Evolutionary conservation across 768 basidiomycete genomes (phyloP).

Genomic region (Russula emetica): DNA sequence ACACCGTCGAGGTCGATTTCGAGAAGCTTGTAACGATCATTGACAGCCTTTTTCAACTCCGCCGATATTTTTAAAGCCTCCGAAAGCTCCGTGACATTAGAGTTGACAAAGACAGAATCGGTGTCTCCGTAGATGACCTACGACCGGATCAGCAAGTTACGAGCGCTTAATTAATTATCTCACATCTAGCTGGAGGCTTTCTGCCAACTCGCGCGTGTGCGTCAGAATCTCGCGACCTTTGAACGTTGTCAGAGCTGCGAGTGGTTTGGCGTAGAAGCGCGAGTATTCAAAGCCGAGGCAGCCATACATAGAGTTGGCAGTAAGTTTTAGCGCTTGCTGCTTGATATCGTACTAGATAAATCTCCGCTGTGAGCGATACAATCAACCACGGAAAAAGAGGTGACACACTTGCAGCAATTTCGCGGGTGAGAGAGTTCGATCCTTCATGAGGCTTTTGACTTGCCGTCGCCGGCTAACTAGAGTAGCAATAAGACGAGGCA

Average conservation of each 20-base stretch:
- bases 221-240: slow-evolving; percentile 97
- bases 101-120: slow-evolving; percentile 98
- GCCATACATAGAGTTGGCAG: slow-evolving; percentile 99
- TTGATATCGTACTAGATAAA: slow-evolving; percentile 83
- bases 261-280: slow-evolving; percentile 90
- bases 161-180: slow-evolving; percentile 6
- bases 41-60: slow-evolving; percentile 93
- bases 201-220: slow-evolving; percentile 87
- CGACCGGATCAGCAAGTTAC: neutral
- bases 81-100: slow-evolving; percentile 81
- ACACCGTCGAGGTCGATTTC: slow-evolving; percentile 96
- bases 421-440: slow-evolving; percentile 61
- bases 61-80: slow-evolving; percentile 90
- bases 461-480: slow-evolving; percentile 85
- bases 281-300: slow-evolving; percentile 98
- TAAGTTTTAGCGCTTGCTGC: slow-evolving; percentile 94
- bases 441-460: slow-evolving; percentile 95
- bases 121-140: slow-evolving; percentile 99
- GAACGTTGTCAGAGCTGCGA: slow-evolving; percentile 96
- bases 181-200: slow-evolving; percentile 84
- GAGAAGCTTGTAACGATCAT: slow-evolving; percentile 89
- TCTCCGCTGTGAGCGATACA: slow-evolving; percentile 4
- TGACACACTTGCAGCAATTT: slow-evolving; percentile 73
- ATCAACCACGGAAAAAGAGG: neutral
- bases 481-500: slow-evolving; percentile 97